Conservation (phyloP, 768 basidiomycete species). For the Phallus indusiatus region DNA sequence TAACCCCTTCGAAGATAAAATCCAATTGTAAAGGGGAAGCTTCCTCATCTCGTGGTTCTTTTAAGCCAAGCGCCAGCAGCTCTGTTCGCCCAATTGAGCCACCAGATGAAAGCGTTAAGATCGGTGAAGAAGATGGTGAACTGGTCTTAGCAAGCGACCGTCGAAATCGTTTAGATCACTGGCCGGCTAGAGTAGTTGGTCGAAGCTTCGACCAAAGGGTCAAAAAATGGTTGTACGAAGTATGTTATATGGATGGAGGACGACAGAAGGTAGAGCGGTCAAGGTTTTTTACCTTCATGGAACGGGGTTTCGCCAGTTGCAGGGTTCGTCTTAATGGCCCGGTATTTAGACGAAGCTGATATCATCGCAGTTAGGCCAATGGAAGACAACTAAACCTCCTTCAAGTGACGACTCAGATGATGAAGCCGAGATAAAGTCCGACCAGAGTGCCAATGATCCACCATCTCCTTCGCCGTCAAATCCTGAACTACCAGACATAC, state of each 20-base stretch:
- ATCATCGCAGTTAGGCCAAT: not conserved
- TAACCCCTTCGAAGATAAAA: not conserved
- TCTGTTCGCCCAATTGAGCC: not conserved
- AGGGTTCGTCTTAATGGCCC: slow-evolving; percentile 27
- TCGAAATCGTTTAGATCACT: slow-evolving; percentile 34
- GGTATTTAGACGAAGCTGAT: not conserved
- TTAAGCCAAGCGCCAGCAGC: not conserved
- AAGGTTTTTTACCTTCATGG: slow-evolving; percentile 48
- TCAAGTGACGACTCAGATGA: slow-evolving; percentile 4
- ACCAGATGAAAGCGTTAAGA: slow-evolving; percentile 3
- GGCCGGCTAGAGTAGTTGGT: slow-evolving; percentile 55
- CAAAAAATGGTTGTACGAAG: slow-evolving; percentile 38
- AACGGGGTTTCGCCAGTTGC: slow-evolving; percentile 57
- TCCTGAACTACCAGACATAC: slow-evolving; percentile 28
- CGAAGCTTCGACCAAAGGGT: slow-evolving; percentile 24
- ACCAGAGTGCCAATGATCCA: slow-evolving; percentile 28
- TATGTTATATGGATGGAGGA: slow-evolving; percentile 51
- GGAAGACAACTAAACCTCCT: not conserved
- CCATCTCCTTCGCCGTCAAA: slow-evolving; percentile 35
- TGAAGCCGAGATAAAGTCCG: not conserved
- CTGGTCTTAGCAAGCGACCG: slow-evolving; percentile 44
- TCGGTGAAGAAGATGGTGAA: slow-evolving; percentile 44
- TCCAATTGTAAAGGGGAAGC: not conserved
- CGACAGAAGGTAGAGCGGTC: slow-evolving; percentile 32
- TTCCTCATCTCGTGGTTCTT: not conserved